A percentile compares a stretch with the other conserved stretches of the same genome.
These are phyloP conservation scores for Geotrichum histeridarum DNA, from an alignment of 1,139 yeast genomes.

Conservation along the genomic window DNA sequence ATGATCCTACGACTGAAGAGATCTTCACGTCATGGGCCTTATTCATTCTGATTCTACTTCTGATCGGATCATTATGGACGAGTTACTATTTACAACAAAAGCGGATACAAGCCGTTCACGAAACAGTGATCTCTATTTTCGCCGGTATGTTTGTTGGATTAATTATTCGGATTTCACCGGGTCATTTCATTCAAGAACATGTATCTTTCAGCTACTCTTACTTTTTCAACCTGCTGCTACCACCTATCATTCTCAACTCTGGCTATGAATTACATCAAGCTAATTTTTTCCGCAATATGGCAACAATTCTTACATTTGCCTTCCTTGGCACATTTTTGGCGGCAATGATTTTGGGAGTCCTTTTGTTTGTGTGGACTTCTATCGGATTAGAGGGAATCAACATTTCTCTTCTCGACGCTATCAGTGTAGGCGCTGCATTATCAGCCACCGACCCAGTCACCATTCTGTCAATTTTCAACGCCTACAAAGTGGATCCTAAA, in stretches of 20 bases:
- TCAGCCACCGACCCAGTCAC: conserved; percentile 99
- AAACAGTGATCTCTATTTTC: conserved; percentile 90
- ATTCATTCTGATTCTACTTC: conserved; percentile 71
- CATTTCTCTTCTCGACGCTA: conserved; percentile 90
- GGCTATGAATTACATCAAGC: conserved; percentile 96
- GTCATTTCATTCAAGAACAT: conserved; percentile 94
- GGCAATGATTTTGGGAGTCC: conserved; percentile 80
- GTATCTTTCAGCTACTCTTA: conserved; percentile 92
- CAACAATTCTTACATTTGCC: conserved; percentile 88
- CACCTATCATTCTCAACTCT: conserved; percentile 92
- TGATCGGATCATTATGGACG: conserved; percentile 90
- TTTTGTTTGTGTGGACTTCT: conserved; percentile 84
- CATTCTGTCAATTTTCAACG: conserved; percentile 89
- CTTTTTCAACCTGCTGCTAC: conserved; percentile 87
- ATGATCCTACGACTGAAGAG: conserved; percentile 94
- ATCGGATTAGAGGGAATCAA: conserved; percentile 83
- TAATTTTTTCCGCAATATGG: conserved; percentile 87
- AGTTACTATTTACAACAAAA: conserved; percentile 88
- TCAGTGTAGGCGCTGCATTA: conserved; percentile 94
- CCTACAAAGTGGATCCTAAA: conserved; percentile 96
- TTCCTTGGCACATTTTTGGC: conserved; percentile 95
- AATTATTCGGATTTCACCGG: conserved; percentile 83
- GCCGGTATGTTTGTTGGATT: conserved; percentile 96
- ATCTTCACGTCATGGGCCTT: conserved; percentile 96
- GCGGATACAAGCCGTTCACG: conserved; percentile 90